phyloP scores from a whole-genome alignment of 1,284 basidiomycete species.

The Ganoderma lucidum region DNA sequence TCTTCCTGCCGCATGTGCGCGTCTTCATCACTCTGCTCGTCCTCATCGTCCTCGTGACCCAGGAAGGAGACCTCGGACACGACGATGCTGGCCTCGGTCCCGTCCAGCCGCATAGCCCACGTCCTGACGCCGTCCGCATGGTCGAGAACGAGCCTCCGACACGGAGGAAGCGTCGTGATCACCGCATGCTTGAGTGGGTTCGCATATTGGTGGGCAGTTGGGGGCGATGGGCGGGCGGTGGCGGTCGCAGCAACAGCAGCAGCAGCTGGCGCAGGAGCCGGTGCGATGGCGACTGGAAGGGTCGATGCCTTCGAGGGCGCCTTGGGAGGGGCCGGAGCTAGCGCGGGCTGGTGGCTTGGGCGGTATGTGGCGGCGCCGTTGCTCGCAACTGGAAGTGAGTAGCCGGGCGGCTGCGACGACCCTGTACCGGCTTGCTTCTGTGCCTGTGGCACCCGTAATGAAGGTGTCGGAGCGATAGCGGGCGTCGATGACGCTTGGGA shows the following conservation, averaged over 20 bases:
- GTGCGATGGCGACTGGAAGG: conserved; percentile 11
- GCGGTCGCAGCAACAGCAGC: conserved; percentile 20
- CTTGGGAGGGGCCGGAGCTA: conserved; percentile 33
- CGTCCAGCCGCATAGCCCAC: conserved; percentile 68
- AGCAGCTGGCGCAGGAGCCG: conserved; percentile 22
- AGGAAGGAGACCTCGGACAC: conserved; percentile 62
- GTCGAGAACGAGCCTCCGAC: conserved; percentile 64
- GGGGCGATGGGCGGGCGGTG: conserved; percentile 52
- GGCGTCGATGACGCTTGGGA: conserved; percentile 30
- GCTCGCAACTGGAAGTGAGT: conserved; percentile 23
- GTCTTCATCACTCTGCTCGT: conserved; percentile 58
- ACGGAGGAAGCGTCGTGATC: conserved; percentile 63
- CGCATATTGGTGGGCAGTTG: conserved; percentile 32
- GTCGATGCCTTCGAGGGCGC: conserved; percentile 22
- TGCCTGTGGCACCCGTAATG: conserved; percentile 19
- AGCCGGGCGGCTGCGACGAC: conserved; percentile 26
- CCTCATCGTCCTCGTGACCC: conserved; percentile 55
- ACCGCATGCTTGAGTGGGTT: conserved; percentile 50
- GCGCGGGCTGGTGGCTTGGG: conserved; percentile 40
- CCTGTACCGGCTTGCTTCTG: conserved; percentile 21
- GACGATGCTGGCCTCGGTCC: conserved; percentile 58
- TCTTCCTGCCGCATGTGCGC: conserved; percentile 34
- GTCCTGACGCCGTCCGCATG: conserved; percentile 69
- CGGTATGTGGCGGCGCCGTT: conserved; percentile 8
- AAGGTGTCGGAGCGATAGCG: conserved; percentile 25